Conservation (phyloP, 1,139 yeast genomes). For the Trichomonascaceae sp. region DNA sequence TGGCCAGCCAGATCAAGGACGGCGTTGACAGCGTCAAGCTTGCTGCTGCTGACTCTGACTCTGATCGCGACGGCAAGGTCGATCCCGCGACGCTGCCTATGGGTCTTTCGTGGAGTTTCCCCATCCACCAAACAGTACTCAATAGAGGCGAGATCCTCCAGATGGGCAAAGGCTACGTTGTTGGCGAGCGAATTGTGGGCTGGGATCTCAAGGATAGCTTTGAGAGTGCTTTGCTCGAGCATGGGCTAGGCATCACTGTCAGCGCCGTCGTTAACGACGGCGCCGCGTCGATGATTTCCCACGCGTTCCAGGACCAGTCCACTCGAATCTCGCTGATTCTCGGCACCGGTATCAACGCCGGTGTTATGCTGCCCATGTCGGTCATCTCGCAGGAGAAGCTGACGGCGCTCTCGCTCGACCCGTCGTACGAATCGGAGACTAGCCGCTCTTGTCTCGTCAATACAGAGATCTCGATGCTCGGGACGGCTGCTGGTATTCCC, state of each 20-base stretch:
- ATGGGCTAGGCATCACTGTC: slow-evolving; percentile 44
- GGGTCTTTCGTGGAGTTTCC: slow-evolving; percentile 25
- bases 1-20: slow-evolving; percentile 38
- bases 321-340: slow-evolving; percentile 76
- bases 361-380: slow-evolving; percentile 16
- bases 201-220: slow-evolving; percentile 57
- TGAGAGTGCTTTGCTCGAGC: slow-evolving; percentile 41
- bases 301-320: slow-evolving; percentile 51
- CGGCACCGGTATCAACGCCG: slow-evolving; percentile 81
- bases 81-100: slow-evolving; percentile 22
- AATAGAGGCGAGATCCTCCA: slow-evolving; percentile 58
- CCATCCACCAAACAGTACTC: slow-evolving; percentile 35
- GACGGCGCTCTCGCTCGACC: neutral
- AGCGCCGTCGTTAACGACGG: slow-evolving; percentile 85
- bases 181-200: slow-evolving; percentile 54
- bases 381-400: slow-evolving; percentile 5
- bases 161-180: slow-evolving; percentile 87
- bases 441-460: slow-evolving; percentile 23
- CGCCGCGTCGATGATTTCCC: slow-evolving; percentile 69
- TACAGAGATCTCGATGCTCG: slow-evolving; percentile 25
- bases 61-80: slow-evolving; percentile 32
- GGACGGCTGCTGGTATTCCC: slow-evolving; percentile 37
- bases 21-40: slow-evolving; percentile 38
- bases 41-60: slow-evolving; percentile 9
- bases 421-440: too few relatives aligned